Percentiles rank a stretch among this genome's conserved stretches.
These are phyloP conservation scores for Exophiala mesophila DNA, from an alignment of 2,329 filamentous ascomycete genomes.

Conservation along the genomic window DNA sequence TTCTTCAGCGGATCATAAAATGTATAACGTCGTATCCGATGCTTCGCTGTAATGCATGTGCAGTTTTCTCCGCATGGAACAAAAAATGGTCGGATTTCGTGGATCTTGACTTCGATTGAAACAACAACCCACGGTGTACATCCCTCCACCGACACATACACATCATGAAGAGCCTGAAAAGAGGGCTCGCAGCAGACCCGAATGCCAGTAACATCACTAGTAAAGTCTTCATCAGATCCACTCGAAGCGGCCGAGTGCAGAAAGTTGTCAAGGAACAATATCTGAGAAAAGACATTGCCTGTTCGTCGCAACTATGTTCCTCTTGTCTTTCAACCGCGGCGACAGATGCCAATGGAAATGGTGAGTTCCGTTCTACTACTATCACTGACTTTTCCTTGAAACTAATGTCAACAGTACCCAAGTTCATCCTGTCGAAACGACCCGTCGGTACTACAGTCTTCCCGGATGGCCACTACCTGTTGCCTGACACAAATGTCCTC, in stretches of 20 bases:
- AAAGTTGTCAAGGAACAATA: constrained; percentile 98
- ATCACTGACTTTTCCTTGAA: constrained; percentile 18
- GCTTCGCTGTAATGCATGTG: not conserved
- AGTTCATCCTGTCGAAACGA: constrained; percentile 83
- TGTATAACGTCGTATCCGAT: not conserved
- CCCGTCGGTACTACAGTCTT: constrained; percentile 79
- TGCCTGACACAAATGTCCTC: constrained; percentile 94
- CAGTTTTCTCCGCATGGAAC: not conserved
- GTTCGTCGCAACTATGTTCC: constrained; percentile 84
- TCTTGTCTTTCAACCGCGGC: constrained; percentile 70
- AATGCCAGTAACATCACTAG: constrained; percentile 74
- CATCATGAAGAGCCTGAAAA: constrained; percentile 62
- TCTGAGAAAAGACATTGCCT: constrained; percentile 92
- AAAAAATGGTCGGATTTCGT: no score
- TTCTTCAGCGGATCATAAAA: not conserved
- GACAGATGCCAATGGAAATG: constrained; percentile 69
- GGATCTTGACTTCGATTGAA: no score
- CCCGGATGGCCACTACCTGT: constrained; percentile 83
- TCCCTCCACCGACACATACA: no score
- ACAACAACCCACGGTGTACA: no score
- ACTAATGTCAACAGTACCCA: constrained; percentile 53
- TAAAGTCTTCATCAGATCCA: constrained; percentile 93
- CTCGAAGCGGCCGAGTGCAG: constrained; percentile 93
- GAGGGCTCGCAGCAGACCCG: constrained; percentile 50
- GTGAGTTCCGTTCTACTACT: constrained; percentile 46